Percentiles rank a stretch among this genome's conserved stretches.
phyloP scores from a whole-genome alignment of 306 rosid species.

The Gillenia trifoliata region DNA sequence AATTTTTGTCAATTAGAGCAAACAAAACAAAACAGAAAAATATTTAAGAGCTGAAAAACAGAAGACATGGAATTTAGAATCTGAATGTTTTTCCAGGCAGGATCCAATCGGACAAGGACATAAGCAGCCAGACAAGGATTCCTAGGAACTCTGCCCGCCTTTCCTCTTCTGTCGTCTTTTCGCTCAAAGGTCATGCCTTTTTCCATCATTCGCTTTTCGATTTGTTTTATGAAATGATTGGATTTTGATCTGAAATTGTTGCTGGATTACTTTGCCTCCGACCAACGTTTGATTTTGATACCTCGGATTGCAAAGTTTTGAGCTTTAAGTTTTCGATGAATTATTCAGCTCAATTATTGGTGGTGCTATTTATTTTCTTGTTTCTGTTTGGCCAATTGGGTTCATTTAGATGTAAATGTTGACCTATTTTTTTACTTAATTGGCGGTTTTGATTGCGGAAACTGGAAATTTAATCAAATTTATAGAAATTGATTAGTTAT shows the following conservation, averaged over 20 bases:
- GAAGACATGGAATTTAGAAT: neutral
- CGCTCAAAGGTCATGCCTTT: neutral
- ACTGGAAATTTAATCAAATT: neutral
- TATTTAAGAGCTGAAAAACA: neutral
- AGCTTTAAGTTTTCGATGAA: neutral
- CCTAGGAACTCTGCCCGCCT: neutral
- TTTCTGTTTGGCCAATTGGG: neutral
- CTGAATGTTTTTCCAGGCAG: conserved; percentile 3
- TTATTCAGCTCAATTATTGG: neutral
- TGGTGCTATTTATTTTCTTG: neutral
- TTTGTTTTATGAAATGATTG: neutral
- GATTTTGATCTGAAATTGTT: neutral
- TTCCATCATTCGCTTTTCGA: neutral
- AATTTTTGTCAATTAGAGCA: neutral
- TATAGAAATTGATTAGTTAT: neutral
- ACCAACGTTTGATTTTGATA: neutral
- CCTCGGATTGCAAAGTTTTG: neutral
- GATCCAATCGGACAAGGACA: neutral
- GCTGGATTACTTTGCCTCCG: neutral
- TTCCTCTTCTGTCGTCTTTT: neutral
- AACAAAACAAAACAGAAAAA: neutral
- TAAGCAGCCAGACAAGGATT: conserved; percentile 5
- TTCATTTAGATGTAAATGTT: conserved; percentile 3
- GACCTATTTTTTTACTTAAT: neutral
- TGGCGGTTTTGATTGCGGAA: neutral